A percentile compares a stretch with the other conserved stretches of the same genome.
These are phyloP conservation scores for Galeopsis tetrahit DNA, from an alignment of 257 asterid genomes.

Conservation along the genomic window DNA sequence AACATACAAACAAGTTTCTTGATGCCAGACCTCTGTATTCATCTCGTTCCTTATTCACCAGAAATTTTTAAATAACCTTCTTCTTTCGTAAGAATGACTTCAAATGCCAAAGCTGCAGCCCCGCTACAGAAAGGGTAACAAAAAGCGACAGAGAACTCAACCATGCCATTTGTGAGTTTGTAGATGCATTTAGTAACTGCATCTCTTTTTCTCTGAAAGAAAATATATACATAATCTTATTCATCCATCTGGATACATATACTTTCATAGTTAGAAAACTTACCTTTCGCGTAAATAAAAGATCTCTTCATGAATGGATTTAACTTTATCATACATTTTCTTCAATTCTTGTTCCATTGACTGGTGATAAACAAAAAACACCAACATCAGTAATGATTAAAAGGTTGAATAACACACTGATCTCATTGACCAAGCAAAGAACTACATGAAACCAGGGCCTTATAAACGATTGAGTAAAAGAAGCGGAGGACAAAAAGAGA, in stretches of 20 bases:
- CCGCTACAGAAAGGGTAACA: conserved; percentile 66
- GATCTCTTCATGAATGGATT: conserved; percentile 83
- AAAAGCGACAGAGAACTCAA: conserved; percentile 62
- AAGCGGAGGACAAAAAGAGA: background rate
- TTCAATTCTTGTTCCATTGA: conserved; percentile 78
- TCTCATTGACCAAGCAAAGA: too few species aligned
- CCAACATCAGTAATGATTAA: background rate
- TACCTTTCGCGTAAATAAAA: conserved; percentile 82
- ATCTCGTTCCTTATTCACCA: too few species aligned
- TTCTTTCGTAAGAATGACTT: conserved; percentile 84
- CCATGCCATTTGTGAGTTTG: conserved; percentile 79
- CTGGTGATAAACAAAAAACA: conserved; percentile 42
- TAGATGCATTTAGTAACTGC: conserved; percentile 73
- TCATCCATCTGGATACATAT: background rate
- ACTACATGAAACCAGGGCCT: background rate
- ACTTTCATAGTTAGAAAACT: background rate
- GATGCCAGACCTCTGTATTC: too few species aligned
- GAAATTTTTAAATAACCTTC: conserved; percentile 58
- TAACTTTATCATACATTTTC: conserved; percentile 71
- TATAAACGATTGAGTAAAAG: background rate
- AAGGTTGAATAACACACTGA: too few species aligned
- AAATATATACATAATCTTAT: background rate
- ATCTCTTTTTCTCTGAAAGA: conserved; percentile 77
- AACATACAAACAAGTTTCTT: too few species aligned
- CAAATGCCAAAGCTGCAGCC: conserved; percentile 81